These are phyloP conservation scores for Anastatica hierochuntica DNA, from an alignment of 345 rosid species.

Conservation along the genomic window DNA sequence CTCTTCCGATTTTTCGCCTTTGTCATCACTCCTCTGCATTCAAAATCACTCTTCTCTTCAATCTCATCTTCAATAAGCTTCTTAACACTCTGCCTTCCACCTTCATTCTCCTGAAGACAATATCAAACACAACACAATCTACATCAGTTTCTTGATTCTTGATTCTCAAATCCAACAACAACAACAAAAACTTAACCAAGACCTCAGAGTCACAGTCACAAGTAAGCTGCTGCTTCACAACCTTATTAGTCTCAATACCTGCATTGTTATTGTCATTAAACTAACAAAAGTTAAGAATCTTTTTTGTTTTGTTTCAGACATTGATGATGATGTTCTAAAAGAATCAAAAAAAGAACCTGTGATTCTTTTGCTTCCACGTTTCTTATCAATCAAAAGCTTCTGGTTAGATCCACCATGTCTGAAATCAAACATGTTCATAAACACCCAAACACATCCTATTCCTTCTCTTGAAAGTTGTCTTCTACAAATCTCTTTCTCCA, in stretches of 20 bases:
- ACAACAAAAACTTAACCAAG: too few relatives aligned
- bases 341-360: neutral
- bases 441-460: constrained; percentile 78
- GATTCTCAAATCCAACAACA: too few relatives aligned
- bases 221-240: constrained; percentile 18
- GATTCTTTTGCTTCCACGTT: constrained; percentile 34
- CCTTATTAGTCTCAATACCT: constrained; percentile 27
- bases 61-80: constrained; percentile 82
- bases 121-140: too few relatives aligned
- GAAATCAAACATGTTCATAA: constrained; percentile 71
- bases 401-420: constrained; percentile 58
- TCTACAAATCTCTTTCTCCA: constrained; percentile 28
- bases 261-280: constrained; percentile 4
- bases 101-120: constrained; percentile 48
- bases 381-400: constrained; percentile 59
- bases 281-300: constrained; percentile 24
- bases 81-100: constrained; percentile 48
- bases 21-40: constrained; percentile 28
- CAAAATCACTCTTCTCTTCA: constrained; percentile 32
- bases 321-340: too few relatives aligned
- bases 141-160: too few relatives aligned
- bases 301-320: neutral
- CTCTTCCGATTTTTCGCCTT: constrained; percentile 38
- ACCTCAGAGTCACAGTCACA: constrained; percentile 35
- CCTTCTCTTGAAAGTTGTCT: constrained; percentile 41